Conservation (phyloP, 768 basidiomycete species). For the Naganishia vishniacii region DNA sequence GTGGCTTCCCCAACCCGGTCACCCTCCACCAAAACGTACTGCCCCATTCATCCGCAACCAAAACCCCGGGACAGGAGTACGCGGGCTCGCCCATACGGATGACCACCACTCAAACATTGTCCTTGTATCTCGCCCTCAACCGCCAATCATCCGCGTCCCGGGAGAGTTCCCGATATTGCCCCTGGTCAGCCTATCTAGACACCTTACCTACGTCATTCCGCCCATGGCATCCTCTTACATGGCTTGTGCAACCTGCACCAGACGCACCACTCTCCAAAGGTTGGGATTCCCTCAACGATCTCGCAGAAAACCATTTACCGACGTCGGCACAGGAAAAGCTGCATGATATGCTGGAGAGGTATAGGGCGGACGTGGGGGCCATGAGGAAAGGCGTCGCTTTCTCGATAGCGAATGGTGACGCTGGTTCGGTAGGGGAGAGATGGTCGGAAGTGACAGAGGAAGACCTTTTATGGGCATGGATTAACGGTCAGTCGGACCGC, state of each 20-base stretch:
- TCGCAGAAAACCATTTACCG: constrained; percentile 27
- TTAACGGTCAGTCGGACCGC: constrained; percentile 61
- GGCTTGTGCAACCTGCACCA: constrained; percentile 49
- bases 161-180: constrained; percentile 38
- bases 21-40: constrained; percentile 53
- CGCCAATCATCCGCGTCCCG: constrained; percentile 51
- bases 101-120: constrained; percentile 68
- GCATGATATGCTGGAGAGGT: constrained; percentile 39
- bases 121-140: constrained; percentile 68
- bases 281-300: constrained; percentile 27
- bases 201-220: constrained; percentile 68
- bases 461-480: constrained; percentile 82
- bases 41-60: background rate
- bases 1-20: constrained; percentile 37
- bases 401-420: background rate
- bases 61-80: background rate
- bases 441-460: constrained; percentile 50
- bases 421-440: constrained; percentile 52
- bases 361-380: constrained; percentile 34
- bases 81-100: constrained; percentile 8
- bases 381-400: constrained; percentile 25
- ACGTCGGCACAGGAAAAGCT: constrained; percentile 32
- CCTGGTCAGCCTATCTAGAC: constrained; percentile 58
- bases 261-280: constrained; percentile 52
- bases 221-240: constrained; percentile 71